Conservation (phyloP, 179 eudicot species). For the Beta macrorhiza region DNA sequence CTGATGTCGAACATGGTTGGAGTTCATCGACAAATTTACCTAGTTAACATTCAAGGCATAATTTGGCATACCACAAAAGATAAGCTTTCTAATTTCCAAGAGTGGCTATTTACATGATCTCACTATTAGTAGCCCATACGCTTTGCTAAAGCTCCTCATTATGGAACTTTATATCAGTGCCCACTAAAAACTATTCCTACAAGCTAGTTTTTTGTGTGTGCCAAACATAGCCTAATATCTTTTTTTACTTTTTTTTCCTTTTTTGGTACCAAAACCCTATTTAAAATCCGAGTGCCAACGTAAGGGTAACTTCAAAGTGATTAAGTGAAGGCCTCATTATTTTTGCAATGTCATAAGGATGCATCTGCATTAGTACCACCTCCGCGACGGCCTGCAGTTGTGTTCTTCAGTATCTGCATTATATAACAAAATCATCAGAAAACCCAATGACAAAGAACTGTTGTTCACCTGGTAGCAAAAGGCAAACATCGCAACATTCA, state of each 20-base stretch:
- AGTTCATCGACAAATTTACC: background rate
- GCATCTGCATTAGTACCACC: conserved; percentile 41
- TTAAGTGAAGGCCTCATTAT: too few species aligned
- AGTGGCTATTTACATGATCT: background rate
- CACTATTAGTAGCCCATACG: background rate
- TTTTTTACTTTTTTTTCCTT: too few species aligned
- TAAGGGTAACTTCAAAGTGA: background rate
- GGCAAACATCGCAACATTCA: background rate
- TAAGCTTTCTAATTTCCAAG: background rate
- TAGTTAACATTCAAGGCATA: background rate
- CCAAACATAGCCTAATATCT: conserved; percentile 9
- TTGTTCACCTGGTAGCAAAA: background rate
- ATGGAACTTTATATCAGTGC: too few species aligned
- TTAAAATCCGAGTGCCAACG: background rate
- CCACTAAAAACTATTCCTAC: background rate
- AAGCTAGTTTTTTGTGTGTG: background rate
- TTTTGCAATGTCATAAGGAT: conserved; percentile 19
- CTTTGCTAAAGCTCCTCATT: background rate
- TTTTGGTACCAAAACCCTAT: background rate
- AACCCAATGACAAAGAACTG: conserved; percentile 1
- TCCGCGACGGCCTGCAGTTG: conserved; percentile 76
- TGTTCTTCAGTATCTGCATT: conserved; percentile 87
- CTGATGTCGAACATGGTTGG: background rate
- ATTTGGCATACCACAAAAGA: conserved; percentile 3
- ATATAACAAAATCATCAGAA: background rate